phyloP scores from a whole-genome alignment of 371 early-diverging fungal species.

The Paramicrosporidium saccamoebae region DNA sequence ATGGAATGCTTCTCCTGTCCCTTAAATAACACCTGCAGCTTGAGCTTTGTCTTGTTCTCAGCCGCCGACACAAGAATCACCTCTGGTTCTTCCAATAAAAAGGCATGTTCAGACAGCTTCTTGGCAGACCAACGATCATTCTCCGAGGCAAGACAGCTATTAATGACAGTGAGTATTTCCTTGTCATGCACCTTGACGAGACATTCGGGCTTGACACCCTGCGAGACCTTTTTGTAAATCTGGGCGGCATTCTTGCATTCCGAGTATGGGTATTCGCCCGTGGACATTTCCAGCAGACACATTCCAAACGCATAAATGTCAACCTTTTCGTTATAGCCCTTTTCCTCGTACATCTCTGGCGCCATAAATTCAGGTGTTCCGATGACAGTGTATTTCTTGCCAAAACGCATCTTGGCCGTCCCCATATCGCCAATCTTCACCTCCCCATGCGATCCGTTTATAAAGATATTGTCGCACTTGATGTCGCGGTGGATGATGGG shows the following conservation, averaged over 20 bases:
- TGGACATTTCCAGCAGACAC: conserved; percentile 58
- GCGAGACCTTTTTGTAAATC: conserved; percentile 34
- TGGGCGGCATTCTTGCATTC: conserved; percentile 64
- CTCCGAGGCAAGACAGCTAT: conserved; percentile 26
- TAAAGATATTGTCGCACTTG: conserved; percentile 60
- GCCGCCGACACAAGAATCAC: conserved; percentile 20
- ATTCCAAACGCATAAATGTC: conserved; percentile 84
- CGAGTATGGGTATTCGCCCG: conserved; percentile 54
- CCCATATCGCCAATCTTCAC: conserved; percentile 82
- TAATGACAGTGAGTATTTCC: conserved; percentile 36
- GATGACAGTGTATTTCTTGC: conserved; percentile 49
- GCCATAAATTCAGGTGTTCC: conserved; percentile 80
- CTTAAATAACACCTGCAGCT: conserved; percentile 39
- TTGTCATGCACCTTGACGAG: conserved; percentile 22
- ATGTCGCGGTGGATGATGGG: conserved; percentile 72
- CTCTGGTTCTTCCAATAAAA: conserved; percentile 23
- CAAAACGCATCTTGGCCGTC: conserved; percentile 36
- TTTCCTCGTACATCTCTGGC: conserved; percentile 78
- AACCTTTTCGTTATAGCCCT: conserved; percentile 52
- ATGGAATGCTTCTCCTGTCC: conserved; percentile 41
- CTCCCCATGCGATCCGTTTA: conserved; percentile 62
- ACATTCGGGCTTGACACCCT: conserved; percentile 48
- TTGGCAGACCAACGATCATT: conserved; percentile 27
- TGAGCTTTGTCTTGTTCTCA: conserved; percentile 19
- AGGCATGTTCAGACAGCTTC: conserved; percentile 11